phyloP scores from a whole-genome alignment of 345 rosid genomes.

The Boechera stricta region DNA sequence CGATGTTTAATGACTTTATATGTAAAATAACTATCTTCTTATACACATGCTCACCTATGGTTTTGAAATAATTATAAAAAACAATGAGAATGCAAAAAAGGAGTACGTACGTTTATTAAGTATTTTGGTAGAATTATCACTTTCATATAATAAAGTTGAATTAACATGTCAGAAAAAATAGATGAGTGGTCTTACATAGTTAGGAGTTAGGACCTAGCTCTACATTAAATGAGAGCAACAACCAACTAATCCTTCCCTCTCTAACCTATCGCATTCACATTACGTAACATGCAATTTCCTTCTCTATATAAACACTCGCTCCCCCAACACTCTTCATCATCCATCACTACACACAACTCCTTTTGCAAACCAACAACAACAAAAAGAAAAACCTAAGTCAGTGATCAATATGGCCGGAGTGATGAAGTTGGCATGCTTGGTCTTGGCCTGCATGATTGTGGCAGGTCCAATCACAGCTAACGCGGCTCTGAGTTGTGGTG shows the following conservation, averaged over 20 bases:
- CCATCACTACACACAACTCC: conserved; percentile 17
- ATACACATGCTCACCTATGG: background rate
- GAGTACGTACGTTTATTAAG: background rate
- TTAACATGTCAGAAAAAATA: background rate
- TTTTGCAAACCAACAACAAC: conserved; percentile 5
- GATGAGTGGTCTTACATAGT: conserved; percentile 22
- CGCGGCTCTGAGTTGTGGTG: conserved; percentile 49
- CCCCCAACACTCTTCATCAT: conserved; percentile 27
- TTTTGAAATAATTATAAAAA: no score
- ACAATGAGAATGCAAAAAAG: background rate
- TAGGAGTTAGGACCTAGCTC: conserved; percentile 10
- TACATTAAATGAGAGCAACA: conserved; percentile 35
- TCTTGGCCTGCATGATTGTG: conserved; percentile 43
- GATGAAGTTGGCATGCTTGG: conserved; percentile 39
- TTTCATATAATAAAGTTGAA: background rate
- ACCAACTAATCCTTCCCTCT: conserved; percentile 25
- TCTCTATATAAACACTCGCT: conserved; percentile 41
- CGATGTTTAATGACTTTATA: background rate
- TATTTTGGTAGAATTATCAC: background rate
- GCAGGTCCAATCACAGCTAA: conserved; percentile 38
- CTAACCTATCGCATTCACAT: conserved; percentile 11
- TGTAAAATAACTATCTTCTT: background rate
- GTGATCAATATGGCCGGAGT: conserved; percentile 28
- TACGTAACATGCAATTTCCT: background rate
- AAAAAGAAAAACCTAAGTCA: background rate